phyloP scores from a whole-genome alignment of 179 eudicot species.

The Kewa caespitosa region DNA sequence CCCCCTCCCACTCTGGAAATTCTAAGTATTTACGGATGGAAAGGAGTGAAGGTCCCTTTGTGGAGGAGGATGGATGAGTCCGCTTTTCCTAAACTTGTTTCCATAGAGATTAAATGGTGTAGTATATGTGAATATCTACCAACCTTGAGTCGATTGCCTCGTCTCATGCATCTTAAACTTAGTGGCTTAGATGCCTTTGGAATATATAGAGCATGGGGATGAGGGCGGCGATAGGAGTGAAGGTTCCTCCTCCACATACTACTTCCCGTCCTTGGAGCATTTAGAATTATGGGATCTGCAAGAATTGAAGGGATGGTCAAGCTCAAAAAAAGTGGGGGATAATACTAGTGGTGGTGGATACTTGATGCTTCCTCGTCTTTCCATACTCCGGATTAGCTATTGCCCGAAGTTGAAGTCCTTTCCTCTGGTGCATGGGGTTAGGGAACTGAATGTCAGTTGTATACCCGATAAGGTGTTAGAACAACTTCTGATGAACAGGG shows the following conservation, averaged over 20 bases:
- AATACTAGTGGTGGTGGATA: not conserved
- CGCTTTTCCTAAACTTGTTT: not conserved
- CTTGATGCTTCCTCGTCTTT: not conserved
- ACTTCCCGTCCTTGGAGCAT: slow-evolving; percentile 17
- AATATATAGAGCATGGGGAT: not conserved
- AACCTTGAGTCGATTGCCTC: not conserved
- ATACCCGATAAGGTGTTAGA: not conserved
- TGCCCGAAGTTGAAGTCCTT: slow-evolving; percentile 13
- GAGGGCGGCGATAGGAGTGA: not conserved
- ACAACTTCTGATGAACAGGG: not conserved
- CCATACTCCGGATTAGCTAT: not conserved
- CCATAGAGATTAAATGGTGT: slow-evolving; percentile 4
- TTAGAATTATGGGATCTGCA: slow-evolving; percentile 3
- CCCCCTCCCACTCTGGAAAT: not conserved
- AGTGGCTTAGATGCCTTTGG: not conserved
- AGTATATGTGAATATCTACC: not conserved
- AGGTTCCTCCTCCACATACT: not conserved
- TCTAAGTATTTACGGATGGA: not conserved
- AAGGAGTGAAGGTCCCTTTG: not conserved
- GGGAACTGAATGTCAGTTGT: not conserved
- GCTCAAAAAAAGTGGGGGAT: not conserved
- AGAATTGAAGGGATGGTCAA: slow-evolving; percentile 4
- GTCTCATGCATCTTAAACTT: slow-evolving; percentile 11
- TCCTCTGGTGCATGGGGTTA: not conserved
- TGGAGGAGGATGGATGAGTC: not conserved